These are phyloP conservation scores for Tubosaeta sp. DNA, from an alignment of 768 basidiomycete genomes.

Conservation along the genomic window DNA sequence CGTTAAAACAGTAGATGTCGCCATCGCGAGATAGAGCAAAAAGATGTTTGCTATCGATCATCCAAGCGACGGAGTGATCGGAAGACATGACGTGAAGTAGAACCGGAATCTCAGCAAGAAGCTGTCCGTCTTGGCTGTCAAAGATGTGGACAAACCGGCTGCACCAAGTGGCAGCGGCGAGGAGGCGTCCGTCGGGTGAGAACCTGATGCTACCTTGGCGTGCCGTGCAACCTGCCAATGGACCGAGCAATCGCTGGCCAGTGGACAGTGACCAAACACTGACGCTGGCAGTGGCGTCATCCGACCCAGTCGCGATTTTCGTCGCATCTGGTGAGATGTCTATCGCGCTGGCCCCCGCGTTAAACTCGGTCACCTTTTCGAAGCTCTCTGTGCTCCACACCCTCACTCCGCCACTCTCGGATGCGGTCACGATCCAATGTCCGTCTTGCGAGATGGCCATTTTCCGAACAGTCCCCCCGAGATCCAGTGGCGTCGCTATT, in stretches of 20 bases:
- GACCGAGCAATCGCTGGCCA: conserved; percentile 2
- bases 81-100: not conserved
- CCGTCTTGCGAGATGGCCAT: not conserved
- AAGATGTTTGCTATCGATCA: not conserved
- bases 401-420: not conserved
- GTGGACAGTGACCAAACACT: conserved; percentile 2
- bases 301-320: conserved; percentile 1
- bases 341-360: not conserved
- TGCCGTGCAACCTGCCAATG: not conserved
- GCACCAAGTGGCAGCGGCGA: not conserved
- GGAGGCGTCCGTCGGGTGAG: not conserved
- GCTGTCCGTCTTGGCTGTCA: not conserved
- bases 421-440: not conserved
- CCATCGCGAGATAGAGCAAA: not conserved
- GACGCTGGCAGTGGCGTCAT: not conserved
- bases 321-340: conserved; percentile 15
- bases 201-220: not conserved
- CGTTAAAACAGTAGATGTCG: not conserved
- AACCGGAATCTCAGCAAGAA: not conserved
- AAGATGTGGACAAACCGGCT: not conserved
- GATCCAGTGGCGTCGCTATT: not conserved
- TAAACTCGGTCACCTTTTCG: not conserved
- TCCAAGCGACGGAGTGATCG: not conserved
- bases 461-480: not conserved
- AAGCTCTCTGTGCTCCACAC: not conserved